Percentiles rank a stretch among this genome's conserved stretches.
phyloP scores from a whole-genome alignment of 2,329 filamentous ascomycete genomes.

The Monilinia fructicola region DNA sequence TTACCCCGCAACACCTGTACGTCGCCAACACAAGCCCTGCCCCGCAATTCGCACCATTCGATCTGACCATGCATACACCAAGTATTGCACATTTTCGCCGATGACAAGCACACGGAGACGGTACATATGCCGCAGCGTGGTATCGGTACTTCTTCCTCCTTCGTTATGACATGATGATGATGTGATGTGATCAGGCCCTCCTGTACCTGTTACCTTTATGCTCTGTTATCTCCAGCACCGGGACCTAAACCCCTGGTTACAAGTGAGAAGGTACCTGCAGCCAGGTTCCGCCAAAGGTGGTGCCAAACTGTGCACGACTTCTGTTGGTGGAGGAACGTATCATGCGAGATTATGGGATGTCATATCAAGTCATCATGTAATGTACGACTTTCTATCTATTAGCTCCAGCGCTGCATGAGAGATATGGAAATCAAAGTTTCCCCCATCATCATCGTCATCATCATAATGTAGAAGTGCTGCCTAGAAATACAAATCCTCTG shows the following conservation, averaged over 20 bases:
- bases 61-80: not conserved
- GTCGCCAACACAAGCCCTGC: not conserved
- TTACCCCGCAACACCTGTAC: not conserved
- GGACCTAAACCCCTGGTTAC: not conserved
- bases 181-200: not conserved
- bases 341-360: not conserved
- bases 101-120: slow-evolving; percentile 1
- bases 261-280: slow-evolving; percentile 13
- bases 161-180: not conserved
- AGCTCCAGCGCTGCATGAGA: not conserved
- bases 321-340: slow-evolving; percentile 4
- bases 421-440: not conserved
- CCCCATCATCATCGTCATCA: not conserved
- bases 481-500: not conserved
- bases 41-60: not conserved
- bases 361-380: not conserved
- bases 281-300: slow-evolving; percentile 7
- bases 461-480: not conserved
- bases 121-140: not conserved
- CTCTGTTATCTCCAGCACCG: not conserved
- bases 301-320: slow-evolving; percentile 9
- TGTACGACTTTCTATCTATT: slow-evolving; percentile 6
- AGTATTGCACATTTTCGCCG: not conserved
- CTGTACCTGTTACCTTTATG: not conserved
- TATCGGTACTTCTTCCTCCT: not conserved